Evolutionary conservation across 495 filamentous ascomycete species (phyloP), one percentile per base, ranked within the genome.

Genomic region (Aspergillus ellipticus): DNA sequence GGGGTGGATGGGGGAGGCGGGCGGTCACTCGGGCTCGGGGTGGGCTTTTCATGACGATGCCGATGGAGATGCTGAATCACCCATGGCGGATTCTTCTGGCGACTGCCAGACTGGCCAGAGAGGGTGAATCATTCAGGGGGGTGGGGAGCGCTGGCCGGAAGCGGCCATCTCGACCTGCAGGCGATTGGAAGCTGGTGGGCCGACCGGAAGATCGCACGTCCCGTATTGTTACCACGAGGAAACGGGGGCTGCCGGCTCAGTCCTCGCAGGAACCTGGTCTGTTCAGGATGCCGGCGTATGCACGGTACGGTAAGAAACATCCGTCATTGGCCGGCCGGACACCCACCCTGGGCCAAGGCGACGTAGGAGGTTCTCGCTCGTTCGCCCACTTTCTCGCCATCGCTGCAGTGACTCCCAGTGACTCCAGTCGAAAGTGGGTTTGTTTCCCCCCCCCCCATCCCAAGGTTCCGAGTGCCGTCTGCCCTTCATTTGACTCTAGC

Each of bases 161-260:
- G 50, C 58, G 56, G 55, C 50, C 48, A 49, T 21, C 53, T 60
- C 49, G 53, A 60, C 58, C 58, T 60, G 58, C 58, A 56, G 51
- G 53, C 41, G 58, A 33, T 37, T 9, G 19, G 9, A 9, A 28
- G 33, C 48, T 20, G 31, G 56, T 63, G 56, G 54, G 48, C 51
- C 31, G 7, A 35, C n/a, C 43, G 24, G 49, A 50, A 58, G 55
- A 58, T 62, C 50, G 49, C 57, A 61, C 52, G 57, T 58, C 53
- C 48, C 29, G 51, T 55, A 49, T 41, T n/a, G 21, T 64, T 61
- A 64, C 62, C 62, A 63, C 61, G 57, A 63, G 61, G 56, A 52
- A 61, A 39, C 35, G 35, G 35, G 35, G 35, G 35, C n/a, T 39
- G 35, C 35, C 35, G 35, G 35, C n/a, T 15, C 13, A 33, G n/a